These are phyloP conservation scores for Mortierella hygrophila DNA, from an alignment of 192 early-diverging fungal species.

Conservation along the genomic window DNA sequence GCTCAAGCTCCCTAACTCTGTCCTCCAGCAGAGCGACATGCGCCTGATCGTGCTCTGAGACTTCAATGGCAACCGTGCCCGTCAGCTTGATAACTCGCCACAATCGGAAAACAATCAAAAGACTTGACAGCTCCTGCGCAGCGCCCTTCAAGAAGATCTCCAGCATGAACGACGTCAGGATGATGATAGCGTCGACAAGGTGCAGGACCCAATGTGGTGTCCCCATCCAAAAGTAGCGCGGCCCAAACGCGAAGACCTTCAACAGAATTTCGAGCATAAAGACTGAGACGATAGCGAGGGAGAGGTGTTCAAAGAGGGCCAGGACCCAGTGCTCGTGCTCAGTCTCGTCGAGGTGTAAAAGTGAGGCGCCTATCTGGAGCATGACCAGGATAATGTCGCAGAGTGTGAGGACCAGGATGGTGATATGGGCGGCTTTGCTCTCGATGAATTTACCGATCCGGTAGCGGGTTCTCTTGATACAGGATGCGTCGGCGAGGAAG, in stretches of 20 bases:
- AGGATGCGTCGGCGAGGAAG: not conserved
- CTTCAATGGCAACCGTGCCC: slow-evolving; percentile 58
- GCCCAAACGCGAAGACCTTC: slow-evolving; percentile 61
- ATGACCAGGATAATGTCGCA: slow-evolving; percentile 43
- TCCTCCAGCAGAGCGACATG: slow-evolving; percentile 2
- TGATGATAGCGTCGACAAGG: slow-evolving; percentile 58
- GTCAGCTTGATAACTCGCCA: slow-evolving; percentile 68
- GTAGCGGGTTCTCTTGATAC: not conserved
- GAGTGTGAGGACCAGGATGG: slow-evolving; percentile 28
- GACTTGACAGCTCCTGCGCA: slow-evolving; percentile 57
- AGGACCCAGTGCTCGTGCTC: slow-evolving; percentile 48
- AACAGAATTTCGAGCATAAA: slow-evolving; percentile 64
- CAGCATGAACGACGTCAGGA: slow-evolving; percentile 58
- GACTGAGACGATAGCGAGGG: slow-evolving; percentile 50
- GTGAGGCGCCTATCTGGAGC: slow-evolving; percentile 33
- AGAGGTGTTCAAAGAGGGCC: slow-evolving; percentile 49
- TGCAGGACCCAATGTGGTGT: slow-evolving; percentile 48
- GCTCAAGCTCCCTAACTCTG: not conserved
- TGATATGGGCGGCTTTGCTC: slow-evolving; percentile 15
- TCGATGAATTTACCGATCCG: slow-evolving; percentile 17
- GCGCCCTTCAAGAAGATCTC: slow-evolving; percentile 61
- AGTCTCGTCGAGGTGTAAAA: slow-evolving; percentile 32
- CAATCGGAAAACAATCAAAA: slow-evolving; percentile 64
- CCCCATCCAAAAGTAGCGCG: slow-evolving; percentile 47
- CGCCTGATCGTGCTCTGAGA: slow-evolving; percentile 34